These are phyloP conservation scores for Lentinula lateritia DNA, from an alignment of 768 basidiomycete species.

Conservation along the genomic window DNA sequence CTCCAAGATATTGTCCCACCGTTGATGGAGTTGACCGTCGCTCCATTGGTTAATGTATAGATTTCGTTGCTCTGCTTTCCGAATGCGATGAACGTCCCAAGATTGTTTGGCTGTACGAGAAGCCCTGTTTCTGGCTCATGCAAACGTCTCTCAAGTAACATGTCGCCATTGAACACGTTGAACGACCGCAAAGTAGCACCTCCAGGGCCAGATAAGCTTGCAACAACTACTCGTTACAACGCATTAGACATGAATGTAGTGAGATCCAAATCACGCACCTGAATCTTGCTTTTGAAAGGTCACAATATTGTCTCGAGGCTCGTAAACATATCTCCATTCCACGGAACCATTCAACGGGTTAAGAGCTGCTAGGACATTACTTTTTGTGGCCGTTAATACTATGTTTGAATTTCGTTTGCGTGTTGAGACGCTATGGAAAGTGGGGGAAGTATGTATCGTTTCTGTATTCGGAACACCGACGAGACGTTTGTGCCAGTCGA, in stretches of 20 bases:
- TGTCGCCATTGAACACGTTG: constrained; percentile 54
- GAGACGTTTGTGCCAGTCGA: constrained; percentile 84
- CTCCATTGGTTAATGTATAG: constrained; percentile 57
- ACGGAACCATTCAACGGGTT: constrained; percentile 63
- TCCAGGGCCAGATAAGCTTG: constrained; percentile 70
- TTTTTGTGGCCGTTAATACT: constrained; percentile 61
- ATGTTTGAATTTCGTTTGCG: constrained; percentile 32
- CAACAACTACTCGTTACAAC: constrained; percentile 41
- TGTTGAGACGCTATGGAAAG: constrained; percentile 38
- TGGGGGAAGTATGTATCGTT: constrained; percentile 48
- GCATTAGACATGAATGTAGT: too few species aligned
- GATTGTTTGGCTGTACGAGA: constrained; percentile 43
- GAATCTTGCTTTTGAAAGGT: constrained; percentile 54
- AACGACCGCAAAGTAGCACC: constrained; percentile 67
- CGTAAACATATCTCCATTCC: constrained; percentile 79
- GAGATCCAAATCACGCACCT: constrained; percentile 34
- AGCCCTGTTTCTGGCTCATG: constrained; percentile 39
- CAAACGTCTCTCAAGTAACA: constrained; percentile 61
- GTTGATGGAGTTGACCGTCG: constrained; percentile 45
- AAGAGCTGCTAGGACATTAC: constrained; percentile 76
- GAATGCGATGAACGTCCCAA: constrained; percentile 51
- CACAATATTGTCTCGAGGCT: constrained; percentile 61
- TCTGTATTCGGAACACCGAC: constrained; percentile 66
- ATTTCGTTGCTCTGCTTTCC: constrained; percentile 18
- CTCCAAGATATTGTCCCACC: constrained; percentile 61